Evolutionary conservation across 257 asterid genomes (phyloP), one percentile per base, ranked within the genome.

Genomic region (Lycium barbarum): DNA sequence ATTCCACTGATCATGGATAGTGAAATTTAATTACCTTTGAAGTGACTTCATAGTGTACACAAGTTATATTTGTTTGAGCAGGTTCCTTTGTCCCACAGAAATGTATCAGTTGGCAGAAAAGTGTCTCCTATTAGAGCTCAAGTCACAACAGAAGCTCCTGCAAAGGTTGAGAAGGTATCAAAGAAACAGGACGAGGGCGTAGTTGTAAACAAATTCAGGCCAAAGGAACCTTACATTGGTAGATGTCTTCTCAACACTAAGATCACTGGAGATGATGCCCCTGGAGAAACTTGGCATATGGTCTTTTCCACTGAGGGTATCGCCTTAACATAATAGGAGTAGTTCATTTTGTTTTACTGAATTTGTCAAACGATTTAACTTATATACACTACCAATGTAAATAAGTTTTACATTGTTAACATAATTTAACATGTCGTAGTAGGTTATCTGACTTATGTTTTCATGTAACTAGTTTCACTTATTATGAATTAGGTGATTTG

Each of bases 241-340:
- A 40, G 90, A 88, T 94, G 97, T 92, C 95, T 95, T 67, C 93
- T 95, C 68, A 95, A 94, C 95, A 94, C 98, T 83, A 95, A 95
- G 94, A 95, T 95, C 93, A 95, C 99, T 1, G 98, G 94, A 5
- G 99, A 95, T 66, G 98, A 95, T 26, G 98, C 99, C 70, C 99
- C 99, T 2, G 99, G 99, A 62, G 99, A 96, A 87, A 96, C 99
- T 22, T 94, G 98, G 98, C 99, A 96, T 90, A 94, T 96, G 98
- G 98, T 96, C 84, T 97, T 96, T 91, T 89, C 84, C 90, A 94
- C 98, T 63, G 98, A 96, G 88, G 99, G 99, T 96, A 92, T 82
- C 11, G 98, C 18, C 59, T 15, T 14, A 55, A 55, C 20, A 2
- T 14, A 55, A 15, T 55, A 55, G n/a, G 74, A 66, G 20, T 12